Evolutionary conservation across 2,329 filamentous ascomycete genomes (phyloP).

Genomic region (Colletotrichum ledebouriae): DNA sequence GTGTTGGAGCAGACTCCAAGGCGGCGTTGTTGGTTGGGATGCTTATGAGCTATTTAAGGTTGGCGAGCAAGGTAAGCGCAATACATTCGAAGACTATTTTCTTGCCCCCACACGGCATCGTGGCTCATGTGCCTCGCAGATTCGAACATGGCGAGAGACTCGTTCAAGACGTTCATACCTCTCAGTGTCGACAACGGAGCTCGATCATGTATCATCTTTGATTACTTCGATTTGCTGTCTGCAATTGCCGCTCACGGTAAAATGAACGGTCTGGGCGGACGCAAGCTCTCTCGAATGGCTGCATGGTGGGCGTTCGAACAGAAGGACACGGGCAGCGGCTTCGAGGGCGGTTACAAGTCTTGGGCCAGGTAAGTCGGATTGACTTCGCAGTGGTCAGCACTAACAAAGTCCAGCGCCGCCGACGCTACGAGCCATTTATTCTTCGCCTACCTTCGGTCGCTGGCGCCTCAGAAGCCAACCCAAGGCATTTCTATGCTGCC

Average conservation of each 20-base stretch:
- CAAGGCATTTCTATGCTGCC: conserved; percentile 88
- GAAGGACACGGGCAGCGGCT: conserved; percentile 86
- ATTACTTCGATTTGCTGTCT: conserved; percentile 94
- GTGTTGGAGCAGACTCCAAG: conserved; percentile 95
- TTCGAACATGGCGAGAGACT: conserved; percentile 90
- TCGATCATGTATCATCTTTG: conserved; percentile 89
- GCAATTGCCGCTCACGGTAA: conserved; percentile 95
- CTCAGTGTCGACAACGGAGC: conserved; percentile 91
- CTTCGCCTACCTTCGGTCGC: conserved; percentile 94
- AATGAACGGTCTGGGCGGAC: conserved; percentile 89
- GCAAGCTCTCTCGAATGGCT: conserved; percentile 94
- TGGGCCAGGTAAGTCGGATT: conserved; percentile 78
- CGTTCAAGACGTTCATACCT: conserved; percentile 96
- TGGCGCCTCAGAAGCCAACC: conserved; percentile 83
- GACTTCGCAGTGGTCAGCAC: conserved; percentile 39
- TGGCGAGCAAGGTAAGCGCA: conserved; percentile 84
- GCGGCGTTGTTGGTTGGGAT: conserved; percentile 96
- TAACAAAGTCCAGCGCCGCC: conserved; percentile 75
- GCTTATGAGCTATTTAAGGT: conserved; percentile 96
- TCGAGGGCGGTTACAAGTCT: conserved; percentile 91
- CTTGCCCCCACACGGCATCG: background rate
- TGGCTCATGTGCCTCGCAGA: conserved; percentile 66
- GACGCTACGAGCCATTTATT: conserved; percentile 97
- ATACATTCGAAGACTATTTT: conserved; percentile 5
- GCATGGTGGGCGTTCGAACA: conserved; percentile 99